Base-by-base conservation (phyloP, 2,329 filamentous ascomycete species). In the Cordyceps pruinosa region DNA sequence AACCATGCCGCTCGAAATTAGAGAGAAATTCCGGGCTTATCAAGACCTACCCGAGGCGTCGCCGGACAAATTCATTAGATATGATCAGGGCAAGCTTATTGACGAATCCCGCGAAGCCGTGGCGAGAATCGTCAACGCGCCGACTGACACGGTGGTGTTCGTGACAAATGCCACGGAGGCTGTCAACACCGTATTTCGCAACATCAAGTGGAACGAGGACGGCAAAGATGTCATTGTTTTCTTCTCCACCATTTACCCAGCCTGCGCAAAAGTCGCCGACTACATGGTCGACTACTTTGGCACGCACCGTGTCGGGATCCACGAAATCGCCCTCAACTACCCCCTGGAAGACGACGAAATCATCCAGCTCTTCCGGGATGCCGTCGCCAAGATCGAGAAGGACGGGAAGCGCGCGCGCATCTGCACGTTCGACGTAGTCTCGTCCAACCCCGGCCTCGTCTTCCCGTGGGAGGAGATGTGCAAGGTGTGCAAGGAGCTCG, bases 111-210 rank as follows among this genome's bases (percentile, higher is more conserved):
- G 90, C 9, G 73, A 70, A 35, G 85, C 85, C 3, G 73, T 92
- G 5, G 87, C 89, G 1, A 68, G 74, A 25, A 66, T 90, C 23
- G 74, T 97, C 59, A 82, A 88, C 59, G 86, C 82, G 0, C 84
- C 86, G 0, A 66, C 76, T 1, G 77, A 86, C 10, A 84, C 85
- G 10, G 75, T 89, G 39, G 90, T 96, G 1, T 86, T 95, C 61
- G 84, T 96, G 1, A 75, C 82, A 58, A 97, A 97, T 68, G 90
- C 91, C 13, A 95, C 90, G 0, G 86, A 82, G 0, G 89, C 83
- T 25, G 72, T 91, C 47, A 93, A 94, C 72, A 89, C 85, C 0
- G 82, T 96, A 5, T 79, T 96, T n/a, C 83, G 87, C 42, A 92
- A 88, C 67, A 70, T 97, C 2, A 66, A 68, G 1, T 96, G 86